phyloP scores from a whole-genome alignment of 306 rosid genomes.

The Alnus rubra region DNA sequence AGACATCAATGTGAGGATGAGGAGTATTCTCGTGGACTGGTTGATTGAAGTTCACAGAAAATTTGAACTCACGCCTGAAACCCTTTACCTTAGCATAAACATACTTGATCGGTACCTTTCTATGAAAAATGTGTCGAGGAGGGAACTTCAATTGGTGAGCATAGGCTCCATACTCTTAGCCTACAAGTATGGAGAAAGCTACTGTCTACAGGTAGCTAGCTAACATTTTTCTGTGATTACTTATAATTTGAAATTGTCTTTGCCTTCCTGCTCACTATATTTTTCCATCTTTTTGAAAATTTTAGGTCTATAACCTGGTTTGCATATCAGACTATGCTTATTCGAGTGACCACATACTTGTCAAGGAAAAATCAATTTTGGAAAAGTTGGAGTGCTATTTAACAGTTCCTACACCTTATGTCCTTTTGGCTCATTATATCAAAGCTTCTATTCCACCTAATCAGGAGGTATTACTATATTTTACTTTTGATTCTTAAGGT shows the following conservation, averaged over 20 bases:
- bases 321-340: constrained; percentile 55
- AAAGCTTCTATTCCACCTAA: constrained; percentile 47
- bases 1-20: no score
- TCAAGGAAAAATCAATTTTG: constrained; percentile 53
- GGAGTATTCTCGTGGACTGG: no score
- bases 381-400: constrained; percentile 57
- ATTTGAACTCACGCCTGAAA: no score
- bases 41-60: no score
- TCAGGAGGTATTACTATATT: constrained; percentile 26
- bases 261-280: no score
- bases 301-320: no score
- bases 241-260: background rate
- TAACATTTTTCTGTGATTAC: background rate
- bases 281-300: no score
- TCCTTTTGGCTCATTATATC: constrained; percentile 46
- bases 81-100: no score
- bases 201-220: constrained; percentile 47
- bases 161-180: constrained; percentile 65
- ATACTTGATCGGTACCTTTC: no score
- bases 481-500: background rate
- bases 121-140: constrained; percentile 35
- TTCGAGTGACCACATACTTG: constrained; percentile 30
- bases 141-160: constrained; percentile 54
- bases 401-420: constrained; percentile 56
- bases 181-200: constrained; percentile 57